A percentile compares a stretch with the other conserved stretches of the same genome.
Conservation (phyloP, 176 grass and related monocot genomes). For the Avena sativa region DNA sequence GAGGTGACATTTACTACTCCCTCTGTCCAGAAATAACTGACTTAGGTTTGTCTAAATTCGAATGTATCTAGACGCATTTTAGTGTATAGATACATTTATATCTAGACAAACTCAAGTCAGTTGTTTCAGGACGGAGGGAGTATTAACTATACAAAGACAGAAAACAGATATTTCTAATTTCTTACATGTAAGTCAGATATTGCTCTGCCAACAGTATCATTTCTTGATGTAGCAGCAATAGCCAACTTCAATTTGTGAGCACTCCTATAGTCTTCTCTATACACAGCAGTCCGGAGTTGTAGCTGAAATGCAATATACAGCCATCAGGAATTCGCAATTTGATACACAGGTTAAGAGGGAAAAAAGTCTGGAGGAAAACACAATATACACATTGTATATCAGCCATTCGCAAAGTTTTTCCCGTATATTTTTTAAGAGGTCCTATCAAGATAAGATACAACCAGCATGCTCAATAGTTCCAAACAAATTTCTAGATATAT, state of each 20-base stretch:
- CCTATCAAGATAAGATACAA: slow-evolving; percentile 15
- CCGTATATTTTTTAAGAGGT: not conserved
- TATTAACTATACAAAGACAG: slow-evolving; percentile 1
- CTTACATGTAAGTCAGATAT: slow-evolving; percentile 84
- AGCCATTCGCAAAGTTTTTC: not conserved
- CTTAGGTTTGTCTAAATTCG: too few relatives aligned
- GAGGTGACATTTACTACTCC: not conserved
- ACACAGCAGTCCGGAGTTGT: slow-evolving; percentile 73
- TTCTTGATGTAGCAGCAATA: slow-evolving; percentile 62
- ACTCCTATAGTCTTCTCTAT: slow-evolving; percentile 76
- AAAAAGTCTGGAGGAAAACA: slow-evolving; percentile 14
- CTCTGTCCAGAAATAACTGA: too few relatives aligned
- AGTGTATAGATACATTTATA: too few relatives aligned
- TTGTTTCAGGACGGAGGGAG: too few relatives aligned
- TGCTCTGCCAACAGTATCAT: slow-evolving; percentile 82
- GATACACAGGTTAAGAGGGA: not conserved
- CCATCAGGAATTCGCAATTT: slow-evolving; percentile 44
- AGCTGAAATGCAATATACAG: slow-evolving; percentile 61
- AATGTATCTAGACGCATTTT: too few relatives aligned
- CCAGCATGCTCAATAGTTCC: not conserved
- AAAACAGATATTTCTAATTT: slow-evolving; percentile 43
- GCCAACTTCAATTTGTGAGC: slow-evolving; percentile 86
- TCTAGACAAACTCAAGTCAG: too few relatives aligned
- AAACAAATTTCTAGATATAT: slow-evolving; percentile 22
- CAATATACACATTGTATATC: slow-evolving; percentile 7